Conservation (phyloP, 2,329 filamentous ascomycete genomes). For the Decorospora gaudefroyi region DNA sequence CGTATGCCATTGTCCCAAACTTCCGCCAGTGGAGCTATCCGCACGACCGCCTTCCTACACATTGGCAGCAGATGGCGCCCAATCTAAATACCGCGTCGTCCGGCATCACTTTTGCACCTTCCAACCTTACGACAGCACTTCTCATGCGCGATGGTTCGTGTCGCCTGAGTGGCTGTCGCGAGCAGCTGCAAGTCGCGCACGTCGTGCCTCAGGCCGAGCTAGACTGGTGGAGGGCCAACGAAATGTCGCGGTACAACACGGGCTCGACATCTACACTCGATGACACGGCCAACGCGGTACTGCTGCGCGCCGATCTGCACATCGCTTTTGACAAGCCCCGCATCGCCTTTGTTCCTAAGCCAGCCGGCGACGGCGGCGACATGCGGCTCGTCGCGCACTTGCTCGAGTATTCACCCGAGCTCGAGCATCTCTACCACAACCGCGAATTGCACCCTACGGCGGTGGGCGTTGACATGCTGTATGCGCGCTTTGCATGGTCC, state of each 20-base stretch:
- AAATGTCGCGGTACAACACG: constrained; percentile 11
- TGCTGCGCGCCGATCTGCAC: constrained; percentile 23
- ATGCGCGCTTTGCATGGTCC: constrained; percentile 15
- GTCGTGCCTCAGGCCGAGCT: constrained; percentile 11
- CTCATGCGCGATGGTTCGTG: constrained; percentile 9
- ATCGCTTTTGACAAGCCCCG: constrained; percentile 21
- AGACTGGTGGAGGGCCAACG: constrained; percentile 12
- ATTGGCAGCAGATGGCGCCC: constrained; percentile 12
- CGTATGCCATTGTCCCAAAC: constrained; percentile 9
- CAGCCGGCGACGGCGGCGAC: constrained; percentile 1
- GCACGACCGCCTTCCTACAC: constrained; percentile 6
- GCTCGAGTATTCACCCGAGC: constrained; percentile 3
- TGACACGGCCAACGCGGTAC: constrained; percentile 9
- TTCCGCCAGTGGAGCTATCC: constrained; percentile 12
- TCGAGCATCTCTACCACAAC: constrained; percentile 16
- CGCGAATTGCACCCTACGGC: constrained; percentile 10
- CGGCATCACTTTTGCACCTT: neutral
- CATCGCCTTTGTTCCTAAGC: constrained; percentile 24
- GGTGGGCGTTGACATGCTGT: constrained; percentile 12
- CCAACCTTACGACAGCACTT: constrained; percentile 9
- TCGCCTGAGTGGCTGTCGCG: constrained; percentile 10
- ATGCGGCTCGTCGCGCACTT: constrained; percentile 10
- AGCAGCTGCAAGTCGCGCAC: constrained; percentile 11
- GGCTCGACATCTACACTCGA: constrained; percentile 21
- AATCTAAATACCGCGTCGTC: neutral